Evolutionary conservation across 345 rosid genomes (phyloP).

Genomic region (Acer campestre): DNA sequence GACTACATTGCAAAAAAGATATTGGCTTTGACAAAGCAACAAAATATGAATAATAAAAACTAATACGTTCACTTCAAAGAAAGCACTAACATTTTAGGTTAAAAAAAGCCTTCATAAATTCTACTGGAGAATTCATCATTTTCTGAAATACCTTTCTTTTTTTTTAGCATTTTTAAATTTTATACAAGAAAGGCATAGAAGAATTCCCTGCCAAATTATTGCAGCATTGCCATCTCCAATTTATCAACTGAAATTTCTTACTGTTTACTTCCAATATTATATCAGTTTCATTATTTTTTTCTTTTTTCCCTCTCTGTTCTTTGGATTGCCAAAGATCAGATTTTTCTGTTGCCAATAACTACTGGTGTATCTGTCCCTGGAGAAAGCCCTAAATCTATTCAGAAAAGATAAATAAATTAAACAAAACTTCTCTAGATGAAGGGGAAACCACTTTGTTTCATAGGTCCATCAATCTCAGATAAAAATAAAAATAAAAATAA

Average conservation of each 20-base stretch:
- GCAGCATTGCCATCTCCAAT: background rate
- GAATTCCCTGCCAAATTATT: background rate
- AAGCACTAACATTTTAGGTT: background rate
- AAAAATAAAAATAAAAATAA: too few relatives aligned
- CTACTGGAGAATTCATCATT: background rate
- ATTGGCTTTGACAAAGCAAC: background rate
- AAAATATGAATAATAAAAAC: background rate
- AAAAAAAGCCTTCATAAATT: background rate
- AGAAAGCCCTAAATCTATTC: background rate
- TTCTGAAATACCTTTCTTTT: background rate
- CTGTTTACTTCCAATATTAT: background rate
- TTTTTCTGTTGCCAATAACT: background rate
- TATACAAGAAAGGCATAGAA: background rate
- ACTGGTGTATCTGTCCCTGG: background rate
- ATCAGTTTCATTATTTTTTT: background rate
- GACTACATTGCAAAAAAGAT: conserved; percentile 5
- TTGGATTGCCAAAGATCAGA: background rate
- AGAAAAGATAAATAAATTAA: background rate
- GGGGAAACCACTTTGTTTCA: background rate
- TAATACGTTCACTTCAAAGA: background rate
- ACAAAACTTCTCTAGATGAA: background rate
- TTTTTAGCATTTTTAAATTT: background rate
- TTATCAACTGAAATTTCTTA: background rate
- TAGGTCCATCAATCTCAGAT: too few relatives aligned
- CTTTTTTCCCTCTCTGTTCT: background rate